Percentiles rank a stretch among this genome's conserved stretches.
Conservation (phyloP, 768 basidiomycete species). For the Crassisporium funariophilum region DNA sequence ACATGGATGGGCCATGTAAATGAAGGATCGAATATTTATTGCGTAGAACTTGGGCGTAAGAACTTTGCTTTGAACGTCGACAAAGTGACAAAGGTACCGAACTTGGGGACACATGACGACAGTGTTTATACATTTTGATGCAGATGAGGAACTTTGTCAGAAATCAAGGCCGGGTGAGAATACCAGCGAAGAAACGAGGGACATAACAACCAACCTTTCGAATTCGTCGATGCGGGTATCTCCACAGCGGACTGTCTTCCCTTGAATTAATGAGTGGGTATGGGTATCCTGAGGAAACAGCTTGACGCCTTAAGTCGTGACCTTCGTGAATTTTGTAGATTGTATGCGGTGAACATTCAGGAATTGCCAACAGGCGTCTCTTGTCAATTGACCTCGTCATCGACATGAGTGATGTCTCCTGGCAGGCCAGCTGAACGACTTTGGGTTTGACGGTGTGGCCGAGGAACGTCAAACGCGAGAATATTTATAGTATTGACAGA, state of each 20-base stretch:
- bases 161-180: conserved; percentile 18
- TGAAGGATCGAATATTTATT: conserved; percentile 24
- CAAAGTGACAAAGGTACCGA: conserved; percentile 22
- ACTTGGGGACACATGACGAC: conserved; percentile 28
- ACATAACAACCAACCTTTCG: conserved; percentile 24
- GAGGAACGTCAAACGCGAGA: conserved; percentile 21
- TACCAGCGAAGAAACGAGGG: conserved; percentile 5
- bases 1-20: conserved; percentile 10
- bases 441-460: conserved; percentile 19
- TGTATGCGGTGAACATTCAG: conserved; percentile 1
- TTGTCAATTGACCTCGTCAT: conserved; percentile 14
- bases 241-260: conserved; percentile 16
- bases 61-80: conserved; percentile 25
- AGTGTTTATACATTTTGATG: conserved; percentile 14
- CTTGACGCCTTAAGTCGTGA: conserved; percentile 9
- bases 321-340: conserved; percentile 5
- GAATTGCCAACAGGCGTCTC: neutral
- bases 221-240: conserved; percentile 18
- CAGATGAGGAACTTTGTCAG: conserved; percentile 13
- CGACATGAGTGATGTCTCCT: conserved; percentile 1
- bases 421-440: conserved; percentile 5
- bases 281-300: conserved; percentile 6
- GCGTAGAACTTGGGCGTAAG: conserved; percentile 9
- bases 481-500: conserved; percentile 47
- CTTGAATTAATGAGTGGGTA: conserved; percentile 18